phyloP scores from a whole-genome alignment of 306 rosid genomes.

The Citrullus amarus region DNA sequence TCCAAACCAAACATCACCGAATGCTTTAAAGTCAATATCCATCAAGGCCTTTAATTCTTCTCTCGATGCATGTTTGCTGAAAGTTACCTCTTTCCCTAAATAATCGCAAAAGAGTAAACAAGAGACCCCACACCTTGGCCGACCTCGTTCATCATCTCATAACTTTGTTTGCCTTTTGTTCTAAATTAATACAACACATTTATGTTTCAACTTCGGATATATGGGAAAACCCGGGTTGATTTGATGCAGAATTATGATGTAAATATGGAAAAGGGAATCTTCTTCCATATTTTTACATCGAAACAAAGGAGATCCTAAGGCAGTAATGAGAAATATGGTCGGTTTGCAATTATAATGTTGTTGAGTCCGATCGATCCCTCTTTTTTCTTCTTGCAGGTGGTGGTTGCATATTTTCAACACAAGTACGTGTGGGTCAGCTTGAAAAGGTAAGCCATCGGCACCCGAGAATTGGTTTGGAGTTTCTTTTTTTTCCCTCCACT shows the following conservation, averaged over 20 bases:
- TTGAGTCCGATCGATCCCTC: neutral
- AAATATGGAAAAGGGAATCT: neutral
- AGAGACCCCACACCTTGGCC: constrained; percentile 1
- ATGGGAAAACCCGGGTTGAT: neutral
- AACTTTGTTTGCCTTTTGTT: neutral
- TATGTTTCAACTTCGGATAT: neutral
- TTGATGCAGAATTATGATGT: neutral
- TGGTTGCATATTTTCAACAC: constrained; percentile 10
- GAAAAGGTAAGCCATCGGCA: neutral
- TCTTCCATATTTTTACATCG: neutral
- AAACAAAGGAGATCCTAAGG: neutral
- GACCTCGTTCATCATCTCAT: neutral
- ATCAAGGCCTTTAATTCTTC: neutral
- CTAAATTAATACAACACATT: neutral
- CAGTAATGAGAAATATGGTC: neutral
- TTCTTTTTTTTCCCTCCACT: neutral
- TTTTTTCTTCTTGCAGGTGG: neutral
- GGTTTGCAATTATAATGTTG: neutral
- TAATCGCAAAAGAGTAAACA: neutral
- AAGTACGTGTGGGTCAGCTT: constrained; percentile 9
- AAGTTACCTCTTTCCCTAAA: neutral
- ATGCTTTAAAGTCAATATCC: constrained; percentile 10
- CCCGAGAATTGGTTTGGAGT: neutral
- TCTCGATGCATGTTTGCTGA: neutral
- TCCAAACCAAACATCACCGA: neutral